Evolutionary conservation across 177 flowering plant genomes (phyloP), one percentile per base, ranked within the genome.

Genomic region (Vitis hybrid): DNA sequence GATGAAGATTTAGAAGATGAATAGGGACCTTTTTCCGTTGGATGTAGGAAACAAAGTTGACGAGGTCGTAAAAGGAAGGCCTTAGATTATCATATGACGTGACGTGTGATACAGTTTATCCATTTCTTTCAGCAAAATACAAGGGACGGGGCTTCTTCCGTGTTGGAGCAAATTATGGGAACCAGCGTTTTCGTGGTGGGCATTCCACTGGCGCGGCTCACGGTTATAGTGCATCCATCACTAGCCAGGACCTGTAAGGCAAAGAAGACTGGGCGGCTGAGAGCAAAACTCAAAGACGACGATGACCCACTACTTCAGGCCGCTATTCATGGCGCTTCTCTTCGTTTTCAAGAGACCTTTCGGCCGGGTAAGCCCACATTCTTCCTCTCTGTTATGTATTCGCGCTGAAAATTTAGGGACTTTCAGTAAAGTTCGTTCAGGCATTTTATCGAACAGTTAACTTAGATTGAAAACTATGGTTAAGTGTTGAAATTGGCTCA

Each of bases 341-440:
- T 87, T 80, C 97, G 97, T 67, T 85, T 79, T 66, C 86, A 75
- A 55, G 97, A 94, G 76, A 79, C 94, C 70, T 81, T 65, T 60
- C 84, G 75, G 58, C 84, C 92, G 74, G 93, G 98, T 77, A 78
- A 67, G 26, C 29, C 3, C 53, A 15, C 31, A 29, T 16, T 8
- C 26, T 18, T 14, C 49, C 18, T 22, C 22, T 60, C 8, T 49
- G 6, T 55, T 16, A 60, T 6, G 29, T 20, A 3, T 67, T 9
- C 10, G 49, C 2, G 4, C 12, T 56, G 51, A 10, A 6, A 10
- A 9, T 0, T 15, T 19, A 3, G 26, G 45, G 11, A 3, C 0
- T 4, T 51, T 51, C 10, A 1, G 11, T 60, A 11, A 33, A 18
- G 16, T 64, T 68, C 75, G 5, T 10, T 67, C n/a, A 19, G 71